Conservation (phyloP, 1,139 yeast species). For the Yamadazyma trypodendri region DNA sequence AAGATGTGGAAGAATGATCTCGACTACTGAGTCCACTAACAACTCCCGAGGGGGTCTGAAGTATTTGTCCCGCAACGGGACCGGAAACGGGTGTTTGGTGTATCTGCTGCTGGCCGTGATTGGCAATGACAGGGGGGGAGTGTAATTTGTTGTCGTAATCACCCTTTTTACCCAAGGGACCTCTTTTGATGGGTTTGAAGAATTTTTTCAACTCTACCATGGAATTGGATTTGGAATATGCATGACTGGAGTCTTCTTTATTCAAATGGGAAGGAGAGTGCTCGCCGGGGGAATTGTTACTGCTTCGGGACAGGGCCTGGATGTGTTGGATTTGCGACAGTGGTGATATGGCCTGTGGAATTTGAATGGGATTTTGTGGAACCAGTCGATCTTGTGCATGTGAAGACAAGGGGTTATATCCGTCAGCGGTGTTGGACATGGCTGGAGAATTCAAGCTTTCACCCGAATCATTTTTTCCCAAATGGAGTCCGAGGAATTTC, state of each 20-base stretch:
- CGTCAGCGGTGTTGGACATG: conserved; percentile 24
- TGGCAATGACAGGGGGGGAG: conserved; percentile 30
- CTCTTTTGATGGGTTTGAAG: conserved; percentile 41
- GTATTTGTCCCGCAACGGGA: neutral
- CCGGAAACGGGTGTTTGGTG: no score
- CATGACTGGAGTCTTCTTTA: conserved; percentile 30
- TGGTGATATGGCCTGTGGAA: neutral
- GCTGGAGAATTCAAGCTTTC: conserved; percentile 37
- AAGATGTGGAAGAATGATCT: conserved; percentile 39
- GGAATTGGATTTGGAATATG: conserved; percentile 34
- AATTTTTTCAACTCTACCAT: conserved; percentile 44
- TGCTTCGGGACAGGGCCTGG: conserved; percentile 17
- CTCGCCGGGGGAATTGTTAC: conserved; percentile 14
- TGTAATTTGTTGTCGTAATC: conserved; percentile 29
- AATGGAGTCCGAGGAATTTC: conserved; percentile 37
- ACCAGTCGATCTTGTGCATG: conserved; percentile 1
- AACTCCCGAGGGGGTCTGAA: no score
- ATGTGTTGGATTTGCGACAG: conserved; percentile 8
- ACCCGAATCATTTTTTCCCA: conserved; percentile 40
- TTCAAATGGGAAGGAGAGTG: conserved; percentile 15
- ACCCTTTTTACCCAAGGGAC: conserved; percentile 20
- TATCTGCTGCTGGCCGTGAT: conserved; percentile 1
- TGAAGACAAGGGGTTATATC: neutral
- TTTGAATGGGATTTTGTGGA: neutral
- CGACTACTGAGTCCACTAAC: conserved; percentile 17